A percentile compares a stretch with the other conserved stretches of the same genome.
These are phyloP conservation scores for Neospora caninum DNA, from an alignment of 169 alveolate genomes.

Conservation along the genomic window DNA sequence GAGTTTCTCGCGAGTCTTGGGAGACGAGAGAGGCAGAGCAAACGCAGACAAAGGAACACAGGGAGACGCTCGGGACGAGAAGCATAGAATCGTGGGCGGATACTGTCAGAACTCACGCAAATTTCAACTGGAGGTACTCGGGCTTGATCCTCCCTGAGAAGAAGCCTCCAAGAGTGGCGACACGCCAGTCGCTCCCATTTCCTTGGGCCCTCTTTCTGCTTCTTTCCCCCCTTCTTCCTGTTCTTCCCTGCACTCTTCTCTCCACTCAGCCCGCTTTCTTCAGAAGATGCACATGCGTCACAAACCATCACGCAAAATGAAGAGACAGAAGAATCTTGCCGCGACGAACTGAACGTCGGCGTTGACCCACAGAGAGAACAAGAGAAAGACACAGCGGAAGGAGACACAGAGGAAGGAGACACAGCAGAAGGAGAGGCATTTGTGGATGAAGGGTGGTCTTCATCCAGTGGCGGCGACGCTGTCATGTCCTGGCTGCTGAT, in stretches of 20 bases:
- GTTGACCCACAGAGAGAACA: neutral
- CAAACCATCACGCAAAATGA: neutral
- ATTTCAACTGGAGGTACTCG: neutral
- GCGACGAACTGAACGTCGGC: neutral
- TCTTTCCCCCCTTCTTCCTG: neutral
- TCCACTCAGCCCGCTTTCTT: neutral
- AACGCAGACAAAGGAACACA: too few species aligned
- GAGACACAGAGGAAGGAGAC: neutral
- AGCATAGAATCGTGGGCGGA: too few species aligned
- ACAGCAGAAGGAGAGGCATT: neutral
- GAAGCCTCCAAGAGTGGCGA: slow-evolving; percentile 20
- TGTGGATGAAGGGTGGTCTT: neutral
- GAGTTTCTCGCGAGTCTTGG: too few species aligned
- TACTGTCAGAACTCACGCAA: neutral
- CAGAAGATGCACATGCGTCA: neutral
- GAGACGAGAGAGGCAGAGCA: too few species aligned
- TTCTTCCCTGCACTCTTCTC: neutral
- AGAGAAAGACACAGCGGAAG: neutral
- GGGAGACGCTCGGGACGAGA: too few species aligned
- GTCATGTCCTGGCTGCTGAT: too few species aligned
- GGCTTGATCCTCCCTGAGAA: neutral
- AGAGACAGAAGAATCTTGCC: neutral
- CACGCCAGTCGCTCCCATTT: neutral
- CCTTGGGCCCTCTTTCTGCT: neutral
- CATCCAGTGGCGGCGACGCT: too few species aligned